Evolutionary conservation across 495 filamentous ascomycete species (phyloP).

Genomic region (Lindgomyces ingoldianus): DNA sequence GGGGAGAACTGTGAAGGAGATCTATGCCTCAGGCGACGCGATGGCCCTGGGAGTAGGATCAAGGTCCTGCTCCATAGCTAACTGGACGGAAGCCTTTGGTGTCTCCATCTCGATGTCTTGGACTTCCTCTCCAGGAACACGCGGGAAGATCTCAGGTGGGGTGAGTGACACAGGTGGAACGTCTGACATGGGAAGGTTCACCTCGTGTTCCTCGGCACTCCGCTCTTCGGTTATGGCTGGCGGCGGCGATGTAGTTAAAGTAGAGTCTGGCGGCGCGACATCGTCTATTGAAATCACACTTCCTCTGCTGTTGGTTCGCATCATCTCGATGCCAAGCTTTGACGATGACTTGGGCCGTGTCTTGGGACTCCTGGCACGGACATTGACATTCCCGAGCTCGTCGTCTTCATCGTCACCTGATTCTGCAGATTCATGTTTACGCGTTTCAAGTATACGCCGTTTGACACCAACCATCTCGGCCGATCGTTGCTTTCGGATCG

Average conservation of each 20-base stretch:
- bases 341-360: constrained; percentile 59
- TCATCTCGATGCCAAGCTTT: constrained; percentile 91
- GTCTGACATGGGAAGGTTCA: constrained; percentile 22
- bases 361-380: constrained; percentile 61
- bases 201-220: constrained; percentile 34
- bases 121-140: constrained; percentile 40
- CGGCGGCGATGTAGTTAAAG: constrained; percentile 36
- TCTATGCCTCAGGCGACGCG: constrained; percentile 19
- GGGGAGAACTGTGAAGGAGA: background rate
- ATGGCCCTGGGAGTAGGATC: constrained; percentile 35
- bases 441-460: constrained; percentile 60
- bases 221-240: constrained; percentile 35
- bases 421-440: constrained; percentile 74
- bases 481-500: constrained; percentile 69
- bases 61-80: constrained; percentile 16
- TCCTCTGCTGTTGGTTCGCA: constrained; percentile 89
- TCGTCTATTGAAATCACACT: constrained; percentile 64
- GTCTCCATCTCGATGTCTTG: constrained; percentile 47
- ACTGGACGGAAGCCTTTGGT: constrained; percentile 16
- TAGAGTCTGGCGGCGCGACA: constrained; percentile 28
- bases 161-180: constrained; percentile 43
- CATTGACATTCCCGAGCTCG: constrained; percentile 66
- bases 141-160: constrained; percentile 49
- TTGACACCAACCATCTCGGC: constrained; percentile 69
- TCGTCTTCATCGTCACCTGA: constrained; percentile 94